Evolutionary conservation across 2,329 filamentous ascomycete genomes (phyloP).

Genomic region (Onygenales sp.): DNA sequence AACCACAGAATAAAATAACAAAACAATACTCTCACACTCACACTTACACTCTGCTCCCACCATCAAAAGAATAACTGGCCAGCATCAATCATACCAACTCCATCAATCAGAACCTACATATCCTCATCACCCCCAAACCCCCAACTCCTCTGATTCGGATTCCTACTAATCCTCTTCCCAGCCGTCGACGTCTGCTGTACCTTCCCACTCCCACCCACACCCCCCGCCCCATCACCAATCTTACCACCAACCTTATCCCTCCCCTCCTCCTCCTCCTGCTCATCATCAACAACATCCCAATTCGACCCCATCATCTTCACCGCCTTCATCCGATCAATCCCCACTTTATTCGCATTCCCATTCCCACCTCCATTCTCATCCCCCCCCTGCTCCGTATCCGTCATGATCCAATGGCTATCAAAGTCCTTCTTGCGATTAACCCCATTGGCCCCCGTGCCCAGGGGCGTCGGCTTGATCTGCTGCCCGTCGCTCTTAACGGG

Average conservation of each 20-base stretch:
- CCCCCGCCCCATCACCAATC: background rate
- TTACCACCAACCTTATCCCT: background rate
- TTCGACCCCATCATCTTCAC: constrained; percentile 62
- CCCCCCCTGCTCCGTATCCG: constrained; percentile 38
- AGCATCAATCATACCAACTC: too few relatives aligned
- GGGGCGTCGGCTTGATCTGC: constrained; percentile 29
- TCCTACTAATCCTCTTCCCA: constrained; percentile 15
- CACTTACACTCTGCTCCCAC: too few relatives aligned
- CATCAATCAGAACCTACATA: too few relatives aligned
- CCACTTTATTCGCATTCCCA: background rate
- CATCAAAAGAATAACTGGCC: too few relatives aligned
- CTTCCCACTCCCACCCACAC: background rate
- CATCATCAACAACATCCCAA: constrained; percentile 37
- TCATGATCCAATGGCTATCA: constrained; percentile 65
- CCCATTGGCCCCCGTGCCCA: constrained; percentile 62
- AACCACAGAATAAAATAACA: too few relatives aligned
- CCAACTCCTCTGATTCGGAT: constrained; percentile 32
- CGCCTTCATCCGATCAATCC: constrained; percentile 54
- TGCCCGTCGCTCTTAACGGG: constrained; percentile 14
- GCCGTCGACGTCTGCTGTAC: constrained; percentile 10
- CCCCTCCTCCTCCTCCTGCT: constrained; percentile 23
- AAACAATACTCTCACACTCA: too few relatives aligned
- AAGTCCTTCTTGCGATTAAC: constrained; percentile 68
- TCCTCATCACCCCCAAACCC: constrained; percentile 29
- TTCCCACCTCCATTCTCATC: constrained; percentile 34